Evolutionary conservation across 768 basidiomycete genomes (phyloP), one percentile per base, ranked within the genome.

Genomic region (Mycena alexandri): DNA sequence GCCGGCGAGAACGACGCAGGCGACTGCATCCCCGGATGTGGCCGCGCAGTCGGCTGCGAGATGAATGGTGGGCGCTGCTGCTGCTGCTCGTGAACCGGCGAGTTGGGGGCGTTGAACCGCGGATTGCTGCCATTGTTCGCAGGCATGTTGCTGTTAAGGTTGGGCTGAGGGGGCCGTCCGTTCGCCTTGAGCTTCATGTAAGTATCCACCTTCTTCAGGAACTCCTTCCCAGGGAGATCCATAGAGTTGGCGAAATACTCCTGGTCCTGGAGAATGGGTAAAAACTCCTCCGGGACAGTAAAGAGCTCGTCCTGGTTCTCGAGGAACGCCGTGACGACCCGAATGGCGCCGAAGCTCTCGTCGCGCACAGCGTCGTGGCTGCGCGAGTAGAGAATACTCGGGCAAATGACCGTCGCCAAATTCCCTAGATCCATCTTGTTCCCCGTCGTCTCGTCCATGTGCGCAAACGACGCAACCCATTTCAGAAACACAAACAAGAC

Each of bases 401-500:
- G 98, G 74, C 93, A 92, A 72, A 99, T 96, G 79, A 99, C 97
- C 11, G 95, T 98, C 41, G 98, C 95, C 71, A 99, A 86, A 78
- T 99, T 99, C 19, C 86, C 86, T 52, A 99, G 83, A 79, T 99
- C 98, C 98, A 99, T 99, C 82, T 97, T 96, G 81, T 94, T 96
- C 46, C 96, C 96, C 0, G 97, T 98, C 75, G 94, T 94, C 72
- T 96, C 95, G 75, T 98, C 96, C 83, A 96, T 90, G 79, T 99
- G 97, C 54, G 98, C 95, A 78, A 99, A 99, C 2, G 96, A 98
- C 12, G 97, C 97, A 13, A 99, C 98, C 98, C 98, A 99, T 80
- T 98, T 98, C 71, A 99, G 86, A 83, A 99, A 99, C 34, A 98
- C 96, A 76, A 98, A 98, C 56, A 99, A 83, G 56, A 98, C 94